These are phyloP conservation scores for Fusarium abutilonis DNA, from an alignment of 2,329 filamentous ascomycete genomes.

Conservation along the genomic window DNA sequence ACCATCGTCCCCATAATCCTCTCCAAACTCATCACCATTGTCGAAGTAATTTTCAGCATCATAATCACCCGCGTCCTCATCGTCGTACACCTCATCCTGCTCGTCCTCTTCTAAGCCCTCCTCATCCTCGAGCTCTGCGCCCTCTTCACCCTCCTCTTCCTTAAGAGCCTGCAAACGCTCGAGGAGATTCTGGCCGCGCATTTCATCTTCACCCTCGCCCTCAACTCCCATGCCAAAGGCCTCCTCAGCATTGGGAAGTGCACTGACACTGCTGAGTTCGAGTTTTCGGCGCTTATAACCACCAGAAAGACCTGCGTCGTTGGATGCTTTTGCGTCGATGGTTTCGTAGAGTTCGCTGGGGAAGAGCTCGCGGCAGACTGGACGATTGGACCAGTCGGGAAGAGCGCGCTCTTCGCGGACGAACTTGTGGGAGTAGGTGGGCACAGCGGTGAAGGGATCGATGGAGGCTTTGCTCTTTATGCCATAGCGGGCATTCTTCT, in stretches of 20 bases:
- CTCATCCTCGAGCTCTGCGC: conserved; percentile 61
- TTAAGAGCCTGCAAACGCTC: conserved; percentile 58
- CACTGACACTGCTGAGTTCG: conserved; percentile 58
- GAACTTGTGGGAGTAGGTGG: conserved; percentile 67
- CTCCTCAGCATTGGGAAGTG: conserved; percentile 62
- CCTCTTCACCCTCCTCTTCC: conserved; percentile 62
- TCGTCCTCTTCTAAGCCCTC: conserved; percentile 59
- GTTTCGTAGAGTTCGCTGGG: conserved; percentile 65
- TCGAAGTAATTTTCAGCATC: conserved; percentile 71
- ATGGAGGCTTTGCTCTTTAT: conserved; percentile 64
- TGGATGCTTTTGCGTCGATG: conserved; percentile 57
- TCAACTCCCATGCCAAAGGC: conserved; percentile 55
- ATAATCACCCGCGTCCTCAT: conserved; percentile 69
- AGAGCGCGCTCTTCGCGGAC: conserved; percentile 61
- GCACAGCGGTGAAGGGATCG: conserved; percentile 67
- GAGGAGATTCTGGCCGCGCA: conserved; percentile 52
- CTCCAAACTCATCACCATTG: conserved; percentile 64
- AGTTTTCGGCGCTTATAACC: conserved; percentile 56
- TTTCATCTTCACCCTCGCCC: conserved; percentile 38
- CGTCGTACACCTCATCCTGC: conserved; percentile 63
- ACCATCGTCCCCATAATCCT: conserved; percentile 62
- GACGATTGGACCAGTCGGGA: conserved; percentile 62
- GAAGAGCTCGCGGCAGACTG: conserved; percentile 64
- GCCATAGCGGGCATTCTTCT: conserved; percentile 66
- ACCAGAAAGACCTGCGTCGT: conserved; percentile 44